A percentile compares a stretch with the other conserved stretches of the same genome.
Conservation (phyloP, 2,329 filamentous ascomycete genomes). For the Talaromyces sp. region DNA sequence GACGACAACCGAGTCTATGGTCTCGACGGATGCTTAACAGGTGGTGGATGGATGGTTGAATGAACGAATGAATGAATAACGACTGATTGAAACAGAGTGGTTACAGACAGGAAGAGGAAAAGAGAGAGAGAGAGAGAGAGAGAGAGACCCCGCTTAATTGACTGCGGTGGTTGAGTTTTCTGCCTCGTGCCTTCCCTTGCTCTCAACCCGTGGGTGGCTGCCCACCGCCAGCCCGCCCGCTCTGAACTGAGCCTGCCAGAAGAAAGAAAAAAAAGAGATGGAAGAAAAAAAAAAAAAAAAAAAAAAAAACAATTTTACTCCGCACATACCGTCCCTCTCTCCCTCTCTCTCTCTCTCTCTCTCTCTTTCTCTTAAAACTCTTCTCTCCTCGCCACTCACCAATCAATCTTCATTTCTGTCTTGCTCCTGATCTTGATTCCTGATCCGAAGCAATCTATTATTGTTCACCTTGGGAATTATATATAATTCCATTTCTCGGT, state of each 20-base stretch:
- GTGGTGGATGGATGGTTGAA: too few species aligned
- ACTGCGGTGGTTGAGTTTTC: background rate
- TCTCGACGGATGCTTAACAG: background rate
- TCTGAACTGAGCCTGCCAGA: too few species aligned
- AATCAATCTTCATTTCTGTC: background rate
- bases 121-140: background rate
- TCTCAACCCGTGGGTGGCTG: background rate
- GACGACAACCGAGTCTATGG: background rate
- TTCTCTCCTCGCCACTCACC: background rate
- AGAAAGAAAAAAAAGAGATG: background rate
- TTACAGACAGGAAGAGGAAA: background rate
- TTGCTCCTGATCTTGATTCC: background rate
- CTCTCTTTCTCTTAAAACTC: background rate
- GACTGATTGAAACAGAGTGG: too few species aligned
- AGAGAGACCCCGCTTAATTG: background rate
- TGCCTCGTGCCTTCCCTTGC: background rate
- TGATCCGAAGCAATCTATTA: background rate
- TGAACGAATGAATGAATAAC: too few species aligned
- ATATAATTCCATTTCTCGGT: constrained; percentile 6
- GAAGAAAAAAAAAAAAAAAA: constrained; percentile 3
- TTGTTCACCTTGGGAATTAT: background rate
- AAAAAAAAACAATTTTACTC: constrained; percentile 9
- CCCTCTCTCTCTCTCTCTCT: background rate
- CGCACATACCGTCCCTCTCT: constrained; percentile 1
- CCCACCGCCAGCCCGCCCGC: background rate